Evolutionary conservation across 1,139 yeast species (phyloP), one percentile per base, ranked within the genome.

Genomic region (Suhomyces terraborum): DNA sequence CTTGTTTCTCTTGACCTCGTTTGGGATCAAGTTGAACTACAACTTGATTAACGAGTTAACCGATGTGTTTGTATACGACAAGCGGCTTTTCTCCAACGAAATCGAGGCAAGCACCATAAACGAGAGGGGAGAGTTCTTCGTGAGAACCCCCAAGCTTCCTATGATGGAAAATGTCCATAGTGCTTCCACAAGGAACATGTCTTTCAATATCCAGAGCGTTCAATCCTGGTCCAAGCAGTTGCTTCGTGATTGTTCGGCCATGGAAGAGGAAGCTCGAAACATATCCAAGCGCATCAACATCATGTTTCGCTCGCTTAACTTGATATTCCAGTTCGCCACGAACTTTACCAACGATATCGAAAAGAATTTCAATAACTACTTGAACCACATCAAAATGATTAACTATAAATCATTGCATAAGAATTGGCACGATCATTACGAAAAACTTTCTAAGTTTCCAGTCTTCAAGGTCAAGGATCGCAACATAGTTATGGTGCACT

Each of bases 11-110:
- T 61, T 84, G 32, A 74, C 86, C 1, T 79, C 87, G 2, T 82
- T 76, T 61, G 93, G 89, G 0, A 72, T 77, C 35, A 80, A 77
- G 51, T 65, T 83, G 49, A 80, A 77, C 56, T 79, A 70, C 51
- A 66, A 70, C 28, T 71, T 75, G 54, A 63, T 77, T 36, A 67
- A 69, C 48, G 77, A 71, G 37, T 52, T 67, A 24, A 64, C 63
- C 39, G 84, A 80, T 42, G 66, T 83, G 3, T 83, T 75, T 56
- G 79, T 78, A 1, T 82, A 72, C 59, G 87, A 83, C 55, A 76
- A 82, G 53, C 65, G 79, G 38, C 59, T 77, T 35, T 82, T 82
- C 16, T 40, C 51, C 24, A 36, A 30, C 8, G 49, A 44, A 6
- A 45, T 43, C 8, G 49, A 46, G 17, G 34, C 19, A 3, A 13